phyloP scores from a whole-genome alignment of 2,329 filamentous ascomycete genomes.

The Fusarium xylarioides region DNA sequence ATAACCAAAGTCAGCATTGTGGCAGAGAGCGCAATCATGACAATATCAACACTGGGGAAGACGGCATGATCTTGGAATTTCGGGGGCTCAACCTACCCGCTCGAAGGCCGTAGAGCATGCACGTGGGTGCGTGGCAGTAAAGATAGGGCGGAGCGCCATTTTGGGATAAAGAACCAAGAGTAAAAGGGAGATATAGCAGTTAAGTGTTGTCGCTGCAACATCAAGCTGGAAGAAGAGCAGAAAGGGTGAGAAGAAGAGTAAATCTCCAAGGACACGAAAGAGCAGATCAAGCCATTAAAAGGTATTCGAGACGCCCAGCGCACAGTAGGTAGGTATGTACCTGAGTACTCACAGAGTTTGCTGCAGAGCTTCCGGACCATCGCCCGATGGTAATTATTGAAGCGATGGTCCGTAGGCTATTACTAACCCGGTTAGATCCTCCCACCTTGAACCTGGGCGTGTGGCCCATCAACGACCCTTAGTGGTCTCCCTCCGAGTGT shows the following conservation, averaged over 20 bases:
- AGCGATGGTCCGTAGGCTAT: constrained; percentile 43
- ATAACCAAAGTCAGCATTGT: constrained; percentile 7
- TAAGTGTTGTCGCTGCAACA: constrained; percentile 41
- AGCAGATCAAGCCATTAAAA: constrained; percentile 34
- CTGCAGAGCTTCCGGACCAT: constrained; percentile 39
- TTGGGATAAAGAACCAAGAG: constrained; percentile 46
- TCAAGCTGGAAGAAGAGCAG: constrained; percentile 30
- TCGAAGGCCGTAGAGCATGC: constrained; percentile 98
- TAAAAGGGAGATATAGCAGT: constrained; percentile 43
- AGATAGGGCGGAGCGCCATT: constrained; percentile 79
- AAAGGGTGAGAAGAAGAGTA: constrained; percentile 26
- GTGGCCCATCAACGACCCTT: constrained; percentile 32
- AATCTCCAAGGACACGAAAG: constrained; percentile 1
- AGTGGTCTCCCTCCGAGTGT: constrained; percentile 38
- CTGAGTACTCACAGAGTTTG: constrained; percentile 28
- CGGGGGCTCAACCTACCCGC: constrained; percentile 67
- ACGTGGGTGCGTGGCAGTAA: constrained; percentile 91
- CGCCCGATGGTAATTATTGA: constrained; percentile 37
- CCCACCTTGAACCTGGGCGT: constrained; percentile 37
- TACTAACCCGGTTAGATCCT: constrained; percentile 28
- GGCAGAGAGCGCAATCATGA: not conserved
- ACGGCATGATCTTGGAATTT: not conserved
- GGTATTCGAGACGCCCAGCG: constrained; percentile 9
- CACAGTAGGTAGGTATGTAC: not conserved
- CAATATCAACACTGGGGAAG: not conserved